Evolutionary conservation across 139 green algal genomes (phyloP), one percentile per base, ranked within the genome.

Genomic region (Chlorella sp.): DNA sequence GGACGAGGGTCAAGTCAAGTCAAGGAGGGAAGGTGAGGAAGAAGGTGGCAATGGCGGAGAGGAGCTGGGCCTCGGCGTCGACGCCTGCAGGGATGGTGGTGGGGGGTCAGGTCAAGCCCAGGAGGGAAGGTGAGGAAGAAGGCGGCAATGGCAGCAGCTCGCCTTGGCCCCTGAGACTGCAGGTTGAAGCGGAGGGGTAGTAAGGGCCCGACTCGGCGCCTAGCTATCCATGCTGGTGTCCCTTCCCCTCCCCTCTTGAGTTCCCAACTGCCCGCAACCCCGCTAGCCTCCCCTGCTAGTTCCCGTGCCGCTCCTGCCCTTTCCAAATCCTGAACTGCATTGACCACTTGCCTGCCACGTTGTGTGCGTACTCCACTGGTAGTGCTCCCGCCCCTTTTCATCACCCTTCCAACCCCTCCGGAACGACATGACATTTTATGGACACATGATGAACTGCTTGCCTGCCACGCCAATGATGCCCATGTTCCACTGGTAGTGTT

Each of bases 401-500:
- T 16, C 48, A 16, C 48, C 9, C 48, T 16, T 16, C 5, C 48
- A 57, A 57, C 48, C 48, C 9, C 48, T 57, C 9, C 48, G 5
- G n/a, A n/a, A n/a, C n/a, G n/a, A n/a, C n/a, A n/a, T n/a, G n/a
- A n/a, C n/a, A n/a, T 57, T 57, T 57, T 57, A 5, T 9, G 5
- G 48, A 57, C 9, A 9, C 9, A 5, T 57, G 5, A 16, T 57
- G 90, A 95, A 99, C 98, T 98, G 99, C 93, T 99, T 99, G 53
- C 96, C 94, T 21, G 98, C 98, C 89, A 99, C 97, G 18, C 93
- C 91, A 7, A 99, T 91, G 80, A 99, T 96, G 94, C 99, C 98
- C 97, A 99, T 99, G 94, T 99, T 99, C 94, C 98, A 99, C 91
- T 99, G 98, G 88, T 99, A 99, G 92, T 99, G 98, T 96, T 99